phyloP scores from a whole-genome alignment of 169 alveolate genomes.

The Miamiensis avidus region DNA sequence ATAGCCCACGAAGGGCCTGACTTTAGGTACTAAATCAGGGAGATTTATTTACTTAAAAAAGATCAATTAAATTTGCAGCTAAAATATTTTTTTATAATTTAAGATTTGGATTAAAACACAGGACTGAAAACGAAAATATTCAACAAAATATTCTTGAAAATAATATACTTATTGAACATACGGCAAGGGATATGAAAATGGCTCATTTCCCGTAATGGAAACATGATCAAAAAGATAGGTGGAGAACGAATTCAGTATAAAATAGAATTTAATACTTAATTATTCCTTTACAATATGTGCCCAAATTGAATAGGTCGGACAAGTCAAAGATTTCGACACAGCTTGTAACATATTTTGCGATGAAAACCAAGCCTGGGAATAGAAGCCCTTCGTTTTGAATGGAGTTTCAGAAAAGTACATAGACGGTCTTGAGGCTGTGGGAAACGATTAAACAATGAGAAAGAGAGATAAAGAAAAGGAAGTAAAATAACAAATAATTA shows the following conservation, averaged over 20 bases:
- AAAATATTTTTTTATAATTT: too few relatives aligned
- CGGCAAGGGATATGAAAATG: slow-evolving; percentile 22
- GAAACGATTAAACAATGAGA: slow-evolving; percentile 9
- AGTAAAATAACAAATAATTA: background rate
- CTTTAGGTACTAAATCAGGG: background rate
- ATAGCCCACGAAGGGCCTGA: background rate
- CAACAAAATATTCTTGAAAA: background rate
- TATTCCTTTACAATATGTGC: too few relatives aligned
- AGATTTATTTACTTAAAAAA: too few relatives aligned
- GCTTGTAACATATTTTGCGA: background rate
- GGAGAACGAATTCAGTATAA: background rate
- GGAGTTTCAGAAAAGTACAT: background rate
- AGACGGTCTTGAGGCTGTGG: slow-evolving; percentile 12
- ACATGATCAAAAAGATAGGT: slow-evolving; percentile 1
- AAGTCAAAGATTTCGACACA: background rate
- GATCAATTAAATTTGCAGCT: too few relatives aligned
- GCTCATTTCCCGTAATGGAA: slow-evolving; percentile 22
- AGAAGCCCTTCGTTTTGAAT: background rate
- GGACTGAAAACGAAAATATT: slow-evolving; percentile 18
- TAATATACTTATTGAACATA: background rate
- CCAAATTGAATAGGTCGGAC: background rate
- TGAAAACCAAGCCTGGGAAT: background rate
- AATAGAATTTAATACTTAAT: background rate
- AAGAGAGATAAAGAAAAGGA: slow-evolving; percentile 18
- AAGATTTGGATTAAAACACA: background rate